Conservation (phyloP, 371 early-diverging fungal species). For the Rhizopus microsporus region DNA sequence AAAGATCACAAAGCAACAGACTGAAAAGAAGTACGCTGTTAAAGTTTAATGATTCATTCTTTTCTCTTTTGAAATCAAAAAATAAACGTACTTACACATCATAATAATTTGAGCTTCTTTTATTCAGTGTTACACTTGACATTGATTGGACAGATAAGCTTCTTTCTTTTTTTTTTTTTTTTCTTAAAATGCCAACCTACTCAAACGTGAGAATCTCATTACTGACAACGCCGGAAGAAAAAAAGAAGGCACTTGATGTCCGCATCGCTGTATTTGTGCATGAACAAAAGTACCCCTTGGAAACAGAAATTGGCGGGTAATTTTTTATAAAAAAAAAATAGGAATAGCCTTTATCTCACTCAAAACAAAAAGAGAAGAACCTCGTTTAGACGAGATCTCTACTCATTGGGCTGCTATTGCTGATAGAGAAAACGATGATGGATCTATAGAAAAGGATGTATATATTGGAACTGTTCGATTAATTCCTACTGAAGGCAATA, state of each 20-base stretch:
- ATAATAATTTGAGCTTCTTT: not conserved
- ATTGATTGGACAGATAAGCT: not conserved
- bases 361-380: not conserved
- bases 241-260: slow-evolving; percentile 33
- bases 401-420: slow-evolving; percentile 34
- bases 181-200: slow-evolving; percentile 15
- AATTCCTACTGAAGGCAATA: slow-evolving; percentile 1
- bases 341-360: not conserved
- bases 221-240: slow-evolving; percentile 16
- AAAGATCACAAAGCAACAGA: too few relatives aligned
- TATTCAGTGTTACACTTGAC: not conserved
- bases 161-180: slow-evolving; percentile 3
- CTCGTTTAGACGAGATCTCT: slow-evolving; percentile 21
- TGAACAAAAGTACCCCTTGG: slow-evolving; percentile 43
- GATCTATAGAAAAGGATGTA: slow-evolving; percentile 10
- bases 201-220: slow-evolving; percentile 11
- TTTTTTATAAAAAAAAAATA: slow-evolving; percentile 3
- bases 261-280: slow-evolving; percentile 45
- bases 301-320: slow-evolving; percentile 47
- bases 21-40: too few relatives aligned
- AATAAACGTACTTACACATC: not conserved
- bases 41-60: too few relatives aligned
- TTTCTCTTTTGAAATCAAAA: too few relatives aligned
- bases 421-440: slow-evolving; percentile 10
- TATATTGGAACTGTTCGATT: slow-evolving; percentile 40